A percentile compares a stretch with the other conserved stretches of the same genome.
These are phyloP conservation scores for Histomonas meleagridis DNA, from an alignment of 208 protist genomes.

Conservation along the genomic window DNA sequence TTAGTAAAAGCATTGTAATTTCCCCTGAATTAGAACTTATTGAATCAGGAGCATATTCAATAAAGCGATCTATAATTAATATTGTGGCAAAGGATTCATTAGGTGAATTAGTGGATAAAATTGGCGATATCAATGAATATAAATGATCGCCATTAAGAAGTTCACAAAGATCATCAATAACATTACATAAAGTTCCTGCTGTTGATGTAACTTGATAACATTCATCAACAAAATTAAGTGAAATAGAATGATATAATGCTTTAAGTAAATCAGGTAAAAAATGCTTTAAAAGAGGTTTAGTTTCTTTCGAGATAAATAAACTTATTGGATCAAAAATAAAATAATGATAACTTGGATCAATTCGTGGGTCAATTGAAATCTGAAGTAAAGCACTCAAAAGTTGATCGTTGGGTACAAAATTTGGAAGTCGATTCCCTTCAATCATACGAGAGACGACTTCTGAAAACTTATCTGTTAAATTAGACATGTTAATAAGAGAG, in stretches of 20 bases:
- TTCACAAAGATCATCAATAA: neutral
- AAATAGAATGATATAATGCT: neutral
- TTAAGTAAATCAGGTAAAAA: neutral
- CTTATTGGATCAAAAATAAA: neutral
- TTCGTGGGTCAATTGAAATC: neutral
- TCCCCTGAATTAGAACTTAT: neutral
- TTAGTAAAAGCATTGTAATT: neutral
- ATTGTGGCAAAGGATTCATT: neutral
- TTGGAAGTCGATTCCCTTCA: neutral
- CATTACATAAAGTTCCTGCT: neutral
- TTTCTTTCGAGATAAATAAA: neutral
- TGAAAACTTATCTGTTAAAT: neutral
- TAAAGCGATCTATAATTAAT: neutral
- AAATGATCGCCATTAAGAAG: neutral
- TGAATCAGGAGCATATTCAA: neutral
- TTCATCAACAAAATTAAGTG: neutral
- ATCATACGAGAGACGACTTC: neutral
- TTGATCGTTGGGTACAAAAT: neutral
- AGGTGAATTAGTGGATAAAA: neutral
- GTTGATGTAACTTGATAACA: neutral
- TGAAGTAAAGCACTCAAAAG: neutral
- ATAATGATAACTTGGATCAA: neutral
- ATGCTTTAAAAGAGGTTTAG: neutral
- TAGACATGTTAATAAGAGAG: neutral
- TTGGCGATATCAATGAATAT: neutral